Percentiles rank a stretch among this genome's conserved stretches.
Evolutionary conservation across 192 early-diverging fungal species (phyloP).

Genomic region (Coemansia furcata): DNA sequence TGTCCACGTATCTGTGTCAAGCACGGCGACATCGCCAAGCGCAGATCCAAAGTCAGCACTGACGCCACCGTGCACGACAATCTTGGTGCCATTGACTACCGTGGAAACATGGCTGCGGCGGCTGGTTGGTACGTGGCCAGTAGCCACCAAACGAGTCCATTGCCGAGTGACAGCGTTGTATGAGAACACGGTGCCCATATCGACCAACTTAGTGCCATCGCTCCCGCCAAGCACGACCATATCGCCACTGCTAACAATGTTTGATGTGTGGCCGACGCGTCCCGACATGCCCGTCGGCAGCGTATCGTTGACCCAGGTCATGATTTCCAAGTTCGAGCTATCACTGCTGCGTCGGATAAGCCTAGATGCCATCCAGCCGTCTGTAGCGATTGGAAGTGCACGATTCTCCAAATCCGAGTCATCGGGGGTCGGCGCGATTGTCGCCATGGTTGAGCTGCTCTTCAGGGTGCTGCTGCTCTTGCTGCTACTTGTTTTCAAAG

Average conservation of each 20-base stretch:
- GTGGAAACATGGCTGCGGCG: constrained; percentile 44
- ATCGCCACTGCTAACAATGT: constrained; percentile 15
- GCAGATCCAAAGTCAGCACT: constrained; percentile 23
- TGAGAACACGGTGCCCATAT: constrained; percentile 25
- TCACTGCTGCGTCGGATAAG: neutral
- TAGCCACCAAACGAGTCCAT: constrained; percentile 29
- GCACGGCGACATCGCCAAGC: constrained; percentile 46
- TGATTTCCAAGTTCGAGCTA: constrained; percentile 11
- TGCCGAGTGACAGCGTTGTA: constrained; percentile 27
- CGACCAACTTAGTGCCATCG: constrained; percentile 16
- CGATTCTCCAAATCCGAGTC: neutral
- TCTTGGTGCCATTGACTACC: constrained; percentile 27
- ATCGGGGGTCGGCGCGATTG: neutral
- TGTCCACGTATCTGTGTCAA: constrained; percentile 45
- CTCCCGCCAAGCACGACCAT: constrained; percentile 54
- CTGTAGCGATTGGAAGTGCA: neutral
- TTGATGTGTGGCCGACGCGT: constrained; percentile 41
- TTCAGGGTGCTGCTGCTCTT: neutral
- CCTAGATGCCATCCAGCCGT: too few species aligned
- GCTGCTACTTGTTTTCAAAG: neutral
- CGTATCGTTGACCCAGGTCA: constrained; percentile 40
- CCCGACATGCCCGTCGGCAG: constrained; percentile 32
- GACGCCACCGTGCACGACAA: constrained; percentile 49
- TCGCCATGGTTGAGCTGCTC: neutral
- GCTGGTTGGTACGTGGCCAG: constrained; percentile 20